Evolutionary conservation across 2,329 filamentous ascomycete genomes (phyloP), one percentile per base, ranked within the genome.

Genomic region (Sclerotinia subarctica): DNA sequence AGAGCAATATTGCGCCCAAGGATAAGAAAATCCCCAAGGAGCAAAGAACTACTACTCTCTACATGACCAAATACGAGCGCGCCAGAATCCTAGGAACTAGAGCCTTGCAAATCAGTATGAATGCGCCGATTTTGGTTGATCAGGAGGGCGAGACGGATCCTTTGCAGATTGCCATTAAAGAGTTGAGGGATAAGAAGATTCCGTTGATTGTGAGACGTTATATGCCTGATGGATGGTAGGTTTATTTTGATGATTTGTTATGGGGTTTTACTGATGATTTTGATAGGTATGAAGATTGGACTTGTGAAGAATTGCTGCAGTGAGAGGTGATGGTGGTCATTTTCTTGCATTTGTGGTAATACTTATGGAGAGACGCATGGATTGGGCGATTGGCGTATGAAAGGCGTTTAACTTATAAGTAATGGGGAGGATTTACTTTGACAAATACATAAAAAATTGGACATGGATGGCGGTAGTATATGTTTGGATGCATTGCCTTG

Each of bases 31-130:
- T 99, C 62, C 86, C 93, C 68, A 91, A 92, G 73, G 91, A 94
- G 73, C 87, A 96, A 81, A 88, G 95, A 75, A 91, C 88, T 32
- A 99, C 95, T 11, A 99, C 95, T 38, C 95, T 94, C 2, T 99
- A 97, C 82, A 96, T 99, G 94, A 99, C 95, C 73, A 99, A 99
- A 83, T 99, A 99, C 81, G 95, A 99, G 84, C 88, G 90, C 75
- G 95, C 95, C 71, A 89, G 95, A 77, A 94, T 99, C 69, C 82
- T 99, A 72, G 95, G 95, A 59, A 98, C 95, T 52, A 86, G 95
- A 73, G 95, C 95, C 52, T 81, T 98, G 78, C 95, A 99, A 81
- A 98, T 99, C 78, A 97, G 95, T 82, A 96, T 97, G 90, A 98
- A 98, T 79, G 95, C 95, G 69, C 95, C 95, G 3, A 94, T 98